These are phyloP conservation scores for Teratosphaeria pseudoeucalypti DNA, from an alignment of 2,329 filamentous ascomycete genomes.

Conservation along the genomic window DNA sequence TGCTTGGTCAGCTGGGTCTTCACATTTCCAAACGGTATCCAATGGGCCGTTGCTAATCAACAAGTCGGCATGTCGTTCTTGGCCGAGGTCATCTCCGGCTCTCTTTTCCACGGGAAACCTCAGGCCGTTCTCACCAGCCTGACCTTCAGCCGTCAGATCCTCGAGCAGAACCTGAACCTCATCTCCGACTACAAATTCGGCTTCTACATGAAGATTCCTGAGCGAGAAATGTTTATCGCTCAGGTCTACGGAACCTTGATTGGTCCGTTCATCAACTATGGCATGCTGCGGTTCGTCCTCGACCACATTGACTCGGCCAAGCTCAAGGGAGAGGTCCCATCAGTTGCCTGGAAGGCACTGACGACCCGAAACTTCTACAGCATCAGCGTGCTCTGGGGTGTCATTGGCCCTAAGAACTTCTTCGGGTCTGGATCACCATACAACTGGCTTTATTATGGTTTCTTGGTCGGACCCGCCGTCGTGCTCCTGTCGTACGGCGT, in stretches of 20 bases:
- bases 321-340: constrained; percentile 4
- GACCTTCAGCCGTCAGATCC: constrained; percentile 25
- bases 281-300: constrained; percentile 1
- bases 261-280: constrained; percentile 8
- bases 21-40: constrained; percentile 24
- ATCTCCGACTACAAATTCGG: constrained; percentile 29
- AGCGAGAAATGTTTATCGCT: constrained; percentile 27
- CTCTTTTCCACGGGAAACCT: constrained; percentile 22
- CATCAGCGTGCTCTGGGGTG: constrained; percentile 27
- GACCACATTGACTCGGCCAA: not conserved
- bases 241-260: constrained; percentile 26
- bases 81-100: constrained; percentile 22
- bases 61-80: constrained; percentile 24
- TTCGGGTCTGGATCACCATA: constrained; percentile 7
- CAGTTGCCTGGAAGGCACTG: constrained; percentile 7
- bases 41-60: constrained; percentile 22
- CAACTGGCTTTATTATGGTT: constrained; percentile 9
- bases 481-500: constrained; percentile 7
- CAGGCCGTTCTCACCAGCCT: constrained; percentile 22
- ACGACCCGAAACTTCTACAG: constrained; percentile 8
- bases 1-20: constrained; percentile 15
- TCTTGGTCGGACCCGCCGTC: constrained; percentile 5
- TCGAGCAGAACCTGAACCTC: constrained; percentile 27
- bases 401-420: constrained; percentile 22
- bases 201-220: constrained; percentile 31